Evolutionary conservation across 2,329 filamentous ascomycete species (phyloP).

Genomic region (Phoma sp.): DNA sequence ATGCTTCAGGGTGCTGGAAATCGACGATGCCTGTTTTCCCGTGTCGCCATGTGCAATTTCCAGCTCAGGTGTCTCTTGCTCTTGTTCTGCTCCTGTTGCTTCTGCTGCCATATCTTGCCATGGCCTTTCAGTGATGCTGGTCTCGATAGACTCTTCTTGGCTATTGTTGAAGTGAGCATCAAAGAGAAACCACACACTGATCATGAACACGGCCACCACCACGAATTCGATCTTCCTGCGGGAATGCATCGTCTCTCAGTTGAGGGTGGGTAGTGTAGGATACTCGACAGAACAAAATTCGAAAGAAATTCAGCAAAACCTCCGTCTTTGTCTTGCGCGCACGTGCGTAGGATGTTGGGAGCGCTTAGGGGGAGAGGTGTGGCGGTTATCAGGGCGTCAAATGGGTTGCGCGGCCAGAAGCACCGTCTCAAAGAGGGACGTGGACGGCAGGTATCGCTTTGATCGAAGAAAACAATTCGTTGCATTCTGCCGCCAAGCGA

Average conservation of each 20-base stretch:
- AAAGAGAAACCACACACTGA: conserved; percentile 23
- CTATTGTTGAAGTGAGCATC: conserved; percentile 15
- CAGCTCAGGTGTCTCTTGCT: conserved; percentile 7
- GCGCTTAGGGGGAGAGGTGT: background rate
- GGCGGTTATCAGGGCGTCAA: background rate
- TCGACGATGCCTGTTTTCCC: conserved; percentile 4
- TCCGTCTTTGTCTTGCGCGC: conserved; percentile 5
- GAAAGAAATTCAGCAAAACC: background rate
- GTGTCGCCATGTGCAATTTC: conserved; percentile 8
- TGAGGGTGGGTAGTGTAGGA: too few relatives aligned
- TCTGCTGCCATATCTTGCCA: conserved; percentile 13
- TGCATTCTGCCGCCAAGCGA: too few relatives aligned
- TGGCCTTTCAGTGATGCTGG: conserved; percentile 11
- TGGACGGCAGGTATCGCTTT: too few relatives aligned
- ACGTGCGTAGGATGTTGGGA: conserved; percentile 7
- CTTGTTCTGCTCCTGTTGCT: conserved; percentile 15
- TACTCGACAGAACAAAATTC: too few relatives aligned
- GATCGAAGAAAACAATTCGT: too few relatives aligned
- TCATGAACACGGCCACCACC: conserved; percentile 20
- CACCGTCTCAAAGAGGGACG: background rate
- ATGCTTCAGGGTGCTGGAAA: conserved; percentile 7
- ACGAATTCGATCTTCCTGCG: conserved; percentile 17
- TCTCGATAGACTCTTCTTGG: conserved; percentile 3
- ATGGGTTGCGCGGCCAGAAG: conserved; percentile 2
- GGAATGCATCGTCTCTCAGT: conserved; percentile 15